Base-by-base conservation (phyloP, 805 yeast genomes). In the Saturnispora quitensis region DNA sequence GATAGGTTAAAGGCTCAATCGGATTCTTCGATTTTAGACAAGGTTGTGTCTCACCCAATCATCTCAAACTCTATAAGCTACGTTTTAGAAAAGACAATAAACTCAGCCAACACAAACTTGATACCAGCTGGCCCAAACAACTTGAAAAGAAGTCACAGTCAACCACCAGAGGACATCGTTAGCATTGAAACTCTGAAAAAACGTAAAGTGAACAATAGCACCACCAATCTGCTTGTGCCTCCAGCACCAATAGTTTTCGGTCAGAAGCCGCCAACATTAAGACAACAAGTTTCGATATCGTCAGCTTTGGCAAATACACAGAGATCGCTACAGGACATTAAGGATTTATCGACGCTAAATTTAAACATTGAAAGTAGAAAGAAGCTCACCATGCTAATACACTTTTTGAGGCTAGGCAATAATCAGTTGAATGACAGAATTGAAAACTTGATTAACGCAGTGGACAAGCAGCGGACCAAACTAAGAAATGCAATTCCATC, bases 401-500 rank as follows among this genome's bases (percentile, higher is more conserved):
- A 89, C 58, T 73, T 90, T 49, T 71, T 89, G 51, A 84, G 84
- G 61, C 72, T 88, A 47, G 97, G 97, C 3, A 89, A 88, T 61
- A 80, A 79, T 52, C 88, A 84, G 59, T 73, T 89, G 33, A 81
- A 84, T 45, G 72, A 77, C 46, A 81, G 88, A 57, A 85, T 89
- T 18, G 73, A 73, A 50, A 75, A 73, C 53, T 70, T 89, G 31
- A 63, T 68, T 43, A 57, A 63, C 12, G 52, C 58, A 17, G 63
- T 68, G 27, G 69, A 66, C 48, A 51, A 50, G 3, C 62, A 63
- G 47, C 56, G 58, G 31, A 53, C 56, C n/a, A 51, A 49, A 35
- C n/a, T 53, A 12, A 44, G 43, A 33, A 44, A 55, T 45, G 47
- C 42, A 22, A 50, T 17, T 24, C 45, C 44, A 38, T 54, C 9